A percentile compares a stretch with the other conserved stretches of the same genome.
These are phyloP conservation scores for Porphyridium purpureum DNA, from an alignment of 23 red algal species.

Conservation along the genomic window DNA sequence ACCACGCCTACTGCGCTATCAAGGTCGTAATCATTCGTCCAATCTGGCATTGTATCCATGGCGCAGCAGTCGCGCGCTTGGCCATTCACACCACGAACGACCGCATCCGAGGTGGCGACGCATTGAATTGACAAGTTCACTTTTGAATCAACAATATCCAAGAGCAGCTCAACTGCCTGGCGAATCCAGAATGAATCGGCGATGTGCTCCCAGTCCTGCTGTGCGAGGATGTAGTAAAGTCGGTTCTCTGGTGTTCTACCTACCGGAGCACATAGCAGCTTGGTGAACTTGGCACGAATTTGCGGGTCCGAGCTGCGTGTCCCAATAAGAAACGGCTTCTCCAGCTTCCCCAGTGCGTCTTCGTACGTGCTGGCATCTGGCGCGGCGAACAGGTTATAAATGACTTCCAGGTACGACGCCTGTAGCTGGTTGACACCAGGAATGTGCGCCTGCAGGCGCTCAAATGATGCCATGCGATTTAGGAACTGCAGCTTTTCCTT, in stretches of 20 bases:
- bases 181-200: slow-evolving; percentile 85
- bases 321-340: slow-evolving; percentile 62
- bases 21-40: too few relatives aligned
- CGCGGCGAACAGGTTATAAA: too few relatives aligned
- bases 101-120: too few relatives aligned
- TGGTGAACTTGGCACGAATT: slow-evolving; percentile 36
- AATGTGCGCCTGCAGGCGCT: slow-evolving; percentile 21
- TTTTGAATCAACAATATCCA: too few relatives aligned
- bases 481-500: slow-evolving; percentile 66
- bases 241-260: slow-evolving; percentile 9
- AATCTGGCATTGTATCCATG: too few relatives aligned
- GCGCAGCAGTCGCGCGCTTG: too few relatives aligned
- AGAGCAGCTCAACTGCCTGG: slow-evolving; percentile 49
- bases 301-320: slow-evolving; percentile 13
- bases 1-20: too few relatives aligned
- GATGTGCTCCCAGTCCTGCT: slow-evolving; percentile 84
- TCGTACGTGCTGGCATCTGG: too few relatives aligned
- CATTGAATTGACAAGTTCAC: too few relatives aligned
- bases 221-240: slow-evolving; percentile 45
- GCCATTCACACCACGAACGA: too few relatives aligned
- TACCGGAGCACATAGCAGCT: slow-evolving; percentile 28
- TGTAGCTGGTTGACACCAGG: slow-evolving; percentile 10
- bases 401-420: slow-evolving; percentile 21
- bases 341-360: slow-evolving; percentile 45
- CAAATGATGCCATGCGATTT: slow-evolving; percentile 37